Conservation (phyloP, 768 basidiomycete genomes). For the Tricholoma bakamatsutake region DNA sequence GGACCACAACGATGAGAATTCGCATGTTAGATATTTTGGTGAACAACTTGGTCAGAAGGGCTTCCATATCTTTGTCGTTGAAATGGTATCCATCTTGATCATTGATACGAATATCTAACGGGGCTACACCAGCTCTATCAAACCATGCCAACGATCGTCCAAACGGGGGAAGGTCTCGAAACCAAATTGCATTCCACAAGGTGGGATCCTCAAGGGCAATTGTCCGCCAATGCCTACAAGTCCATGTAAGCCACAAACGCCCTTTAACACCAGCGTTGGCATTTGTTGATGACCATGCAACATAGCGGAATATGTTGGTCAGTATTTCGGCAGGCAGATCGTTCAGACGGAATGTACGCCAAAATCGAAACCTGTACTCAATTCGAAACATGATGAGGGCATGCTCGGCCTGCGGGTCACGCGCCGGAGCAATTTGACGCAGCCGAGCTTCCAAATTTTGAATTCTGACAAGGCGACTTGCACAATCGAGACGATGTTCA, state of each 20-base stretch:
- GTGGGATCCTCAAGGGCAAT: slow-evolving; percentile 42
- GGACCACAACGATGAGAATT: slow-evolving; percentile 51
- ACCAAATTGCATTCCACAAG: slow-evolving; percentile 64
- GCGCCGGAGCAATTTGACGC: not conserved
- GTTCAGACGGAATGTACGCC: slow-evolving; percentile 48
- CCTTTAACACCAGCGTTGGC: slow-evolving; percentile 27
- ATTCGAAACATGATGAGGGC: slow-evolving; percentile 28
- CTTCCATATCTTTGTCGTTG: slow-evolving; percentile 36
- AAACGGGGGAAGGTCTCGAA: slow-evolving; percentile 46
- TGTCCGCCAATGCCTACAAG: slow-evolving; percentile 51
- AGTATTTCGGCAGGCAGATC: slow-evolving; percentile 64
- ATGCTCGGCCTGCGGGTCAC: slow-evolving; percentile 17
- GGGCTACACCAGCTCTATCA: slow-evolving; percentile 45
- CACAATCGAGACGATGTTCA: slow-evolving; percentile 11
- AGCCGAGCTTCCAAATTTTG: slow-evolving; percentile 8
- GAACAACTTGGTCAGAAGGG: slow-evolving; percentile 46
- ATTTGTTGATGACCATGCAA: slow-evolving; percentile 45
- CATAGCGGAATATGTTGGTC: slow-evolving; percentile 54
- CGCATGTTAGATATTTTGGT: slow-evolving; percentile 52
- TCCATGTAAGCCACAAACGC: slow-evolving; percentile 51
- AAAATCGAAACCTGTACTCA: slow-evolving; percentile 25
- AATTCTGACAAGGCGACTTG: slow-evolving; percentile 11
- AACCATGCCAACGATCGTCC: slow-evolving; percentile 51
- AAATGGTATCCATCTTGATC: slow-evolving; percentile 31
- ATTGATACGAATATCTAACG: slow-evolving; percentile 59